phyloP scores from a whole-genome alignment of 1,139 yeast genomes.

The Suhomyces bribrorum region DNA sequence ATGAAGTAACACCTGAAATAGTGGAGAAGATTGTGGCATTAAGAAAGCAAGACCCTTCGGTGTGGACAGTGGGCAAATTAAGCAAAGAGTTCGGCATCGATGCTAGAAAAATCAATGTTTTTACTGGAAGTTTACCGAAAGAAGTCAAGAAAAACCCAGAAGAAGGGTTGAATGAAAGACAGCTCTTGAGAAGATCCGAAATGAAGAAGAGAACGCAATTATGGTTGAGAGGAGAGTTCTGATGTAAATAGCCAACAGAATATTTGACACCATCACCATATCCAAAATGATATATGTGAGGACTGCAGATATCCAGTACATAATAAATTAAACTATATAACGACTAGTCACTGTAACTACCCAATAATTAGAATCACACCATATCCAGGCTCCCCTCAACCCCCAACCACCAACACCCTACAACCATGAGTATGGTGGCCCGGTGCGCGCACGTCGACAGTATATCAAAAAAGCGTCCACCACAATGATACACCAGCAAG shows the following conservation, averaged over 20 bases:
- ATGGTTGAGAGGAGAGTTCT: conserved; percentile 64
- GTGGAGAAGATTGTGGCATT: conserved; percentile 61
- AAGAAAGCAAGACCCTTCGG: conserved; percentile 61
- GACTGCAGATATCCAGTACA: too few species aligned
- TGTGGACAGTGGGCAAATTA: conserved; percentile 67
- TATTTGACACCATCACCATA: too few species aligned
- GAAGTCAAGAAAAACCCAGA: conserved; percentile 16
- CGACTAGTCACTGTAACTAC: too few species aligned
- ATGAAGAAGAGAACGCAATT: conserved; percentile 55
- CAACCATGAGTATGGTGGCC: neutral
- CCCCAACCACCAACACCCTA: too few species aligned
- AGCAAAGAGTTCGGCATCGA: conserved; percentile 59
- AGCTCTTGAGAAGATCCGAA: conserved; percentile 32
- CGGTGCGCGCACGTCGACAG: conserved; percentile 2
- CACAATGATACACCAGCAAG: neutral
- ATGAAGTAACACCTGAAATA: conserved; percentile 61
- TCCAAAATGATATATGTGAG: too few species aligned
- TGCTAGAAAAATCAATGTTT: conserved; percentile 29
- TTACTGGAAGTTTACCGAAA: conserved; percentile 23
- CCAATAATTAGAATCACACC: too few species aligned
- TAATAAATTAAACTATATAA: too few species aligned
- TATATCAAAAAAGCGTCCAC: conserved; percentile 4
- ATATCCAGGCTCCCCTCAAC: too few species aligned
- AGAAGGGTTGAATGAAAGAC: conserved; percentile 31
- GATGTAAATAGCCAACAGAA: conserved; percentile 4